These are phyloP conservation scores for Cyamopsis tetragonoloba DNA, from an alignment of 306 rosid species.

Conservation along the genomic window DNA sequence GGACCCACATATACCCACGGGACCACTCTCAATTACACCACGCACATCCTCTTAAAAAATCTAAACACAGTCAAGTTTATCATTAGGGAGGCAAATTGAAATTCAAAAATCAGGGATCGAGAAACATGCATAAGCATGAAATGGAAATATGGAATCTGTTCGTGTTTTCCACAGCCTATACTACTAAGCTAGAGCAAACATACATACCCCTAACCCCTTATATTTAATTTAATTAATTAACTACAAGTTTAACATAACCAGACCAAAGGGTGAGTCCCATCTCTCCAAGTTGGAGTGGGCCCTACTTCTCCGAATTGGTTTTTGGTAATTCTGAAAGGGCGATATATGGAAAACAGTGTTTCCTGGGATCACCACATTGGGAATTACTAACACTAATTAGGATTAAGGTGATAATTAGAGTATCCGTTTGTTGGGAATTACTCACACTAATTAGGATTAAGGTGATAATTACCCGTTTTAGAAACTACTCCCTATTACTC, in stretches of 20 bases:
- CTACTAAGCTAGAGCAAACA: background rate
- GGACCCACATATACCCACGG: constrained; percentile 38
- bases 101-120: background rate
- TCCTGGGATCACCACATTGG: constrained; percentile 4
- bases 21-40: no score
- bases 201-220: background rate
- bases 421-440: no score
- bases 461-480: no score
- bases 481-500: no score
- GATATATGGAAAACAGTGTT: background rate
- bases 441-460: no score
- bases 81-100: no score
- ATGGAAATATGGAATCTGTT: constrained; percentile 14
- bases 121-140: background rate
- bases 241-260: background rate
- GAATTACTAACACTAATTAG: no score
- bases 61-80: no score
- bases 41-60: no score
- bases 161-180: constrained; percentile 11
- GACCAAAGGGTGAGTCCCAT: constrained; percentile 1
- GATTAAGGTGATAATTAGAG: no score
- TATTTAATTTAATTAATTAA: background rate
- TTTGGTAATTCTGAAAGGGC: constrained; percentile 3
- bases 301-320: background rate
- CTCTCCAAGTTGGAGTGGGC: constrained; percentile 15